Evolutionary conservation across 139 green algal species (phyloP), one percentile per base, ranked within the genome.

Genomic region (Gonium pectorale): DNA sequence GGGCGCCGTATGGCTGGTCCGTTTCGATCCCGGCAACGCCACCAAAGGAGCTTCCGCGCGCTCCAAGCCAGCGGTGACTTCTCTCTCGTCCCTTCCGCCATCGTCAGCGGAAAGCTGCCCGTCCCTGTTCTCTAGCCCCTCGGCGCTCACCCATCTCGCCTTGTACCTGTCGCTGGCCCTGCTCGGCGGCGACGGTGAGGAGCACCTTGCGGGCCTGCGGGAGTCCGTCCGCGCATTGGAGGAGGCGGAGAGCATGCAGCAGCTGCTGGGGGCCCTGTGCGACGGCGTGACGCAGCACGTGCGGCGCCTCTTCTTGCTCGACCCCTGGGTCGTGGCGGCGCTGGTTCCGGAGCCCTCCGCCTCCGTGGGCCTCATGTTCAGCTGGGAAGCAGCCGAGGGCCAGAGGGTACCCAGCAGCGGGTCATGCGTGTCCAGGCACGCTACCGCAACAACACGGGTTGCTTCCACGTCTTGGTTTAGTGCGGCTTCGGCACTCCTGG

Each of bases 281-380:
- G 37, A 69, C 31, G 73, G 27, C 6, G 49, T 81, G 26, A 26
- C 35, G 8, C 2, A 0, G 8, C 37, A 69, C 8, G 60, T 69
- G 8, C 73, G 54, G 38, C n/a, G 69, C 26, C 54, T 26, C 9
- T 81, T 69, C 29, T 27, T 81, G 24, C 37, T 81, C 27, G 26
- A 69, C 27, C 73, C 73, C 11, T 54, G 54, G 1, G 54, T 81
- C 22, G 29, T 69, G 40, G 54, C 73, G 26, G 73, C 73, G 5
- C 37, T 81, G 73, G 54, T 81, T 46, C 73, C 54, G 27, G 54
- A 81, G 54, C 37, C 54, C 8, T 29, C 24, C 54, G 43, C 73
- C 2, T 3, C 54, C 11, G 54, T 69, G 33, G 73, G 73, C 35
- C 54, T 69, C 6, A 56, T 81, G 73, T 69, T 81, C 49, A 67